Evolutionary conservation across 208 protist species (phyloP).

Genomic region (Wallacemonas rigidus): DNA sequence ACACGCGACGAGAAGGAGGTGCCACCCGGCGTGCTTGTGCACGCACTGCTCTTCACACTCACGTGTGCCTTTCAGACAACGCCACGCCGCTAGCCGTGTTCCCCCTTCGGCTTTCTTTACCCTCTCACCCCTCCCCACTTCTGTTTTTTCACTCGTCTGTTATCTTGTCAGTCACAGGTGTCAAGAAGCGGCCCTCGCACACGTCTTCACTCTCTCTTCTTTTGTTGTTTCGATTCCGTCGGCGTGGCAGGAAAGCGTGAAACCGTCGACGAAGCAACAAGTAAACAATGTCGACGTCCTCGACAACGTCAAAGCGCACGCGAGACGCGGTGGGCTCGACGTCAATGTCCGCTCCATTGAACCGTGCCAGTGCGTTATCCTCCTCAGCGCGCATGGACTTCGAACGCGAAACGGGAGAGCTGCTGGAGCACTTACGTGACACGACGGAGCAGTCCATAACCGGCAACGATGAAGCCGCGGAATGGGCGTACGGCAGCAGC

Average conservation of each 20-base stretch:
- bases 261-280: no score
- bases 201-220: no score
- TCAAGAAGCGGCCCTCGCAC: no score
- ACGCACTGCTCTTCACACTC: no score
- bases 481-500: conserved; percentile 61
- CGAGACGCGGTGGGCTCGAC: background rate
- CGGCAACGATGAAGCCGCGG: conserved; percentile 46
- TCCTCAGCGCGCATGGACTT: conserved; percentile 2
- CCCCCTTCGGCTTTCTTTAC: background rate
- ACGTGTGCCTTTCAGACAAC: no score
- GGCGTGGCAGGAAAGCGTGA: no score
- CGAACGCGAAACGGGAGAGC: conserved; percentile 36
- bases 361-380: background rate
- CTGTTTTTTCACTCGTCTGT: background rate
- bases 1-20: no score
- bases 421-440: conserved; percentile 51
- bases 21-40: no score
- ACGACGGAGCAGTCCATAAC: conserved; percentile 53
- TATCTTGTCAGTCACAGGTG: no score
- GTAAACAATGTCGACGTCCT: background rate
- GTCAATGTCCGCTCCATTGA: background rate
- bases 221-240: no score
- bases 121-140: background rate
- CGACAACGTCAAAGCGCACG: background rate
- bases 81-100: no score